Evolutionary conservation across 2,329 filamentous ascomycete species (phyloP), one percentile per base, ranked within the genome.

Genomic region (Colletotrichum sp.): DNA sequence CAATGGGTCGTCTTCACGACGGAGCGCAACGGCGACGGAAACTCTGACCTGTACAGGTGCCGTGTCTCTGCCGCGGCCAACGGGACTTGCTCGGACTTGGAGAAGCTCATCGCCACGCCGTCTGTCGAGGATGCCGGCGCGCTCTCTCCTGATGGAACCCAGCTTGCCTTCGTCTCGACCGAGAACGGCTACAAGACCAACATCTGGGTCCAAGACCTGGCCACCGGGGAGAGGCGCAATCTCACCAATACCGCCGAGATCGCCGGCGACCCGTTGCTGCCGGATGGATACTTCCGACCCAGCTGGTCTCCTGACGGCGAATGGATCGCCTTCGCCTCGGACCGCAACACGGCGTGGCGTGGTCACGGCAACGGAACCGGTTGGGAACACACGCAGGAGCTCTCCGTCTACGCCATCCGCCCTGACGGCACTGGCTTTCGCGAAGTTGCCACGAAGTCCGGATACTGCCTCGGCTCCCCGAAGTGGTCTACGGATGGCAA

Each of bases 301-400:
- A 73, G 71, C 28, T 73, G 71, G 71, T 73, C 71, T 8, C 71
- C 71, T 12, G 65, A 73, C n/a, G 71, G 71, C 24, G 57, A 64
- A 44, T 73, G 71, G 65, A 64, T 73, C 16, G 71, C 65, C 13
- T 69, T 73, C 39, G 65, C 71, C 12, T 73, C 71, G 18, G 71
- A 73, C 44, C 71, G 71, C 28, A 73, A 73, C 57, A 73, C 71
- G n/a, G 57, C 52, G 4, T 73, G 65, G 71, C 59, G 65, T 24
- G 71, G 71, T 1, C 71, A 73, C 15, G 71, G 66, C 57, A 73
- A 73, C 39, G 66, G 71, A 9, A 73, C 71, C 3, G 71, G 71
- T 5, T 73, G 71, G 71, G 66, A 73, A 64, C 71, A 73, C 65
- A 69, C 66, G 6, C 65, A 70, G 24, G 66, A 73, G 26, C 71